Base-by-base conservation (phyloP, 345 rosid species). In the Linum lewisii region DNA sequence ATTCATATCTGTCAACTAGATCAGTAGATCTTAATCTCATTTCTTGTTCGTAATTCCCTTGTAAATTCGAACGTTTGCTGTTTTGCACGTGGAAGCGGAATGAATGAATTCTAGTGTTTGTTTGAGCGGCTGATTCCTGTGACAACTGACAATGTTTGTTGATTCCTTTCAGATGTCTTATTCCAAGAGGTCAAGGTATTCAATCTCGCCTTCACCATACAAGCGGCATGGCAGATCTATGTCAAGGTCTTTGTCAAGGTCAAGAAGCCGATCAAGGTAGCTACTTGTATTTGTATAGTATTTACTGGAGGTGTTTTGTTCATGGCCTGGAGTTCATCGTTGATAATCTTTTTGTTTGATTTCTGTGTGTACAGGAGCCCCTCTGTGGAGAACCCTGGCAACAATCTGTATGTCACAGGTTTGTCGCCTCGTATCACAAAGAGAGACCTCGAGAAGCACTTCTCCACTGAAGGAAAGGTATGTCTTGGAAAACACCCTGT, bases 331-430 rank as follows among this genome's bases (percentile, higher is more conserved):
- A 11, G 3, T 10, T 29, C 14, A 13, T 2, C 42, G 22, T 4
- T 2, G 44, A 57, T 1, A 34, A 25, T 52, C 22, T 34, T 37
- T n/a, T 19, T 6, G 1, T 10, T 19, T 24, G 49, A 19, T 0
- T 0, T 37, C 22, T 70, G 23, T 20, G 54, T n/a, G 66, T 38
- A 57, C 65, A 79, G 86, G 82, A 88, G 95, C 61, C 59, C 57
- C 21, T 83, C 82, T 25, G 85, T 80, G 26, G 99, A 82, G 61
- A 93, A 93, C 69, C 95, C 95, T 49, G 97, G 97, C 25, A 88
- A 93, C 76, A 85, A 86, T 74, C 72, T 93, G 73, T 93, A 93
- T 64, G 99, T 93, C 62, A 89, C 99, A 0, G 99, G 99, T 11
- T 67, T 93, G 79, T 93, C 94, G 1, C 86, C 81, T 9, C 75